Conservation (phyloP, 2,329 filamentous ascomycete genomes). For the Tolypocladium inflatum region DNA sequence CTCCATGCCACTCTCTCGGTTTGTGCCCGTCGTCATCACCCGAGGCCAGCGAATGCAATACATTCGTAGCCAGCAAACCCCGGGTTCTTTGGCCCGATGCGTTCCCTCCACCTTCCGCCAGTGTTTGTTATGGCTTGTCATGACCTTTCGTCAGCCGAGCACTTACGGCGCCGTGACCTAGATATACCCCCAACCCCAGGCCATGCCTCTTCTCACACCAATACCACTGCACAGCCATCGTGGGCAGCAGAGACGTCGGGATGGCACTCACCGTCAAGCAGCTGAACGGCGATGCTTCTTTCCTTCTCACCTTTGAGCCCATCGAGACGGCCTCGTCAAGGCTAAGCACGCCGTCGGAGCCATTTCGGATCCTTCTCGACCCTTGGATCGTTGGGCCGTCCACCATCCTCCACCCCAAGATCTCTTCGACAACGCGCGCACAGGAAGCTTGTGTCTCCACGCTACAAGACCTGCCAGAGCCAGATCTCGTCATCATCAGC, state of each 20-base stretch:
- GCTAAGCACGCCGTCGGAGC: conserved; percentile 16
- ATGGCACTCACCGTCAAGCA: conserved; percentile 58
- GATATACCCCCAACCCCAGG: background rate
- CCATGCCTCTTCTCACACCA: background rate
- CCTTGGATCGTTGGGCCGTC: conserved; percentile 59
- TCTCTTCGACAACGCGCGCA: conserved; percentile 50
- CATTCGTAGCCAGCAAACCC: background rate
- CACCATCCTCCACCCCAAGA: conserved; percentile 49
- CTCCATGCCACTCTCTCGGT: background rate
- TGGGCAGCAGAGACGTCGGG: background rate
- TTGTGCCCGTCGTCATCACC: background rate
- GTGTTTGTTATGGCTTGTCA: background rate
- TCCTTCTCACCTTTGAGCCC: conserved; percentile 54
- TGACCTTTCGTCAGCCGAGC: background rate
- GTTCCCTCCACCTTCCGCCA: background rate
- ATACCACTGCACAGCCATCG: background rate
- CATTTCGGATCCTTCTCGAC: conserved; percentile 61
- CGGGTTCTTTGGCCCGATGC: background rate
- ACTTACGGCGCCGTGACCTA: background rate
- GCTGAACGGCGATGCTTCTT: conserved; percentile 55
- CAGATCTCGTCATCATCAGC: conserved; percentile 37
- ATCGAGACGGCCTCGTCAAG: conserved; percentile 18
- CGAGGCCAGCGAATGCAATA: background rate
- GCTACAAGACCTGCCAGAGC: conserved; percentile 28
- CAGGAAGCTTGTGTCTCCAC: conserved; percentile 47